Base-by-base conservation (phyloP, 108 stramenopile genomes). In the Aurantiochytrium sp. region DNA sequence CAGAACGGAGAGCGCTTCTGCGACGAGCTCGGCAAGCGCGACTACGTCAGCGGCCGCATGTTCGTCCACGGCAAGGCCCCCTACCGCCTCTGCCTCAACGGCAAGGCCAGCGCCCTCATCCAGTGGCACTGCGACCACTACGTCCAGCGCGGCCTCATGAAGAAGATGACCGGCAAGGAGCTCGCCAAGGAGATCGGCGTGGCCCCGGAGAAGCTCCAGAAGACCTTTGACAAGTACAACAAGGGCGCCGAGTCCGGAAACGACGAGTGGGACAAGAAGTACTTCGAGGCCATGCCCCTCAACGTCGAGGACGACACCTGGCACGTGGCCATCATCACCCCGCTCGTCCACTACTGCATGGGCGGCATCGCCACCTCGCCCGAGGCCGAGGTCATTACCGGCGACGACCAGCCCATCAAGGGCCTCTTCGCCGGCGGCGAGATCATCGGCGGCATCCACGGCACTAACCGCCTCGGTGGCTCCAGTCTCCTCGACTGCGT, bases 281-380 rank as follows among this genome's bases (percentile, higher is more conserved):
- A 32, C 34, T 87, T 68, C 37, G 54, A 88, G 65, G 36, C 41
- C 55, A 19, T 32, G 55, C 34, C 73, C 32, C 27, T 55, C 65
- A 65, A 34, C 59, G 22, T 87, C 22, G 73, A 41, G 42, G 45
- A 81, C 73, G 73, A 81, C 39, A 81, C 39, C 73, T 81, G 45
- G 37, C 59, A 68, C 50, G 86, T 88, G 21, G 91, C 69, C 10
- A 52, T 24, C 8, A 87, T 93, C 37, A 92, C 91, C 31, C 95
- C 96, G 10, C 94, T 95, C 17, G 91, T 97, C 12, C 97, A 97
- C 89, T 97, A 97, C 91, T 95, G 94, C 89, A 96, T 97, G 96
- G 97, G 97, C 3, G 97, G 96, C 4, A 54, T 97, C 41, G 91
- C 88, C 37, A 95, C 96, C 45, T 91, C 94, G 87, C 85, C 90